phyloP scores from a whole-genome alignment of 2,329 filamentous ascomycete genomes.

The Pyricularia sp. region DNA sequence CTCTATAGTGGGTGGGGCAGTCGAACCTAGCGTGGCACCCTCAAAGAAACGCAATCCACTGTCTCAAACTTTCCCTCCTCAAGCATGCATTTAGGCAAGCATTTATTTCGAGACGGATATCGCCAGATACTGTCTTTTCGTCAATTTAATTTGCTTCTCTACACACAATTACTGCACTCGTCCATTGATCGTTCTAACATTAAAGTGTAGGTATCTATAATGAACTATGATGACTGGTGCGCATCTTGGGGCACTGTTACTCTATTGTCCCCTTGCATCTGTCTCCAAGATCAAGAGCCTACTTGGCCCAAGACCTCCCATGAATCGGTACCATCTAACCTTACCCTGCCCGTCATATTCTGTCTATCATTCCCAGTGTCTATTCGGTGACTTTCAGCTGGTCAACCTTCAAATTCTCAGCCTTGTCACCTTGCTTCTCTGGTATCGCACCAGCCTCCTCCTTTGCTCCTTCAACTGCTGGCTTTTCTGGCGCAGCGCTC shows the following conservation, averaged over 20 bases:
- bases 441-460: not conserved
- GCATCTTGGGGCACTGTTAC: not conserved
- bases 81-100: not conserved
- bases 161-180: not conserved
- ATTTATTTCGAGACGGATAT: too few relatives aligned
- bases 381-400: constrained; percentile 8
- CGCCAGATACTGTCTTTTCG: too few relatives aligned
- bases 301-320: too few relatives aligned
- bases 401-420: constrained; percentile 15
- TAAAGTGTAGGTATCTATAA: not conserved
- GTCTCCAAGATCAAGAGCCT: not conserved
- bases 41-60: not conserved
- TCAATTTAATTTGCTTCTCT: too few relatives aligned
- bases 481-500: constrained; percentile 3
- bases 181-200: not conserved
- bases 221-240: not conserved
- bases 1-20: not conserved
- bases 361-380: not conserved
- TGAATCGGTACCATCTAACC: too few relatives aligned
- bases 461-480: constrained; percentile 5
- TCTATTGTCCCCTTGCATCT: not conserved
- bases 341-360: not conserved
- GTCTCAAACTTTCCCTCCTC: not conserved
- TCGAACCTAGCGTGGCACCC: not conserved
- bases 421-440: constrained; percentile 10